phyloP scores from a whole-genome alignment of 306 rosid genomes.

The Lithocarpus polystachyus region DNA sequence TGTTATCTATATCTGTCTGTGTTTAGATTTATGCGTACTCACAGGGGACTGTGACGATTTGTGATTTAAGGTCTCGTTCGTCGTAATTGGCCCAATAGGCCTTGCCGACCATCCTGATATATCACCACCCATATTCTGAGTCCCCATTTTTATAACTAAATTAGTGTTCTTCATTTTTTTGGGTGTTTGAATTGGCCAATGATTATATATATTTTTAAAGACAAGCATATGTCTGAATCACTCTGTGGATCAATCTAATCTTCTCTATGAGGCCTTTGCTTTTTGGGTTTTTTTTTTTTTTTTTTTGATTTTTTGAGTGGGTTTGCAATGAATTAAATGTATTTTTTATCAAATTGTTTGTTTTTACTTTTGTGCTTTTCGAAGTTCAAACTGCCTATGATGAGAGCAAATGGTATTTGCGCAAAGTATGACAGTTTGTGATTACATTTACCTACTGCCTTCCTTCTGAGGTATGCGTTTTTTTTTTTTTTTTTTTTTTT shows the following conservation, averaged over 20 bases:
- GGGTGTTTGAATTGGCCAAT: constrained; percentile 31
- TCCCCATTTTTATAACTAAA: background rate
- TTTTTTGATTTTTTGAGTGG: too few relatives aligned
- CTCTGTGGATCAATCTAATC: constrained; percentile 52
- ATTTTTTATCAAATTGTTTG: too few relatives aligned
- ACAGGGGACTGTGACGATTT: constrained; percentile 64
- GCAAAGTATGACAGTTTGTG: constrained; percentile 28
- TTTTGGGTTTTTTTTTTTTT: too few relatives aligned
- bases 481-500: too few relatives aligned
- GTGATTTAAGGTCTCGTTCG: constrained; percentile 82
- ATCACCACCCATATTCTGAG: constrained; percentile 97
- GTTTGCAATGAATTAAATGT: background rate
- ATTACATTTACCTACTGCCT: constrained; percentile 49
- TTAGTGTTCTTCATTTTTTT: too few relatives aligned
- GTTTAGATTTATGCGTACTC: background rate
- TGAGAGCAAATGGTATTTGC: constrained; percentile 23
- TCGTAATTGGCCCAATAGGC: constrained; percentile 69
- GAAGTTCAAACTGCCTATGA: constrained; percentile 3
- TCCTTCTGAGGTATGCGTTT: constrained; percentile 39
- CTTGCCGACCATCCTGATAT: constrained; percentile 97
- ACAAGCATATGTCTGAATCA: constrained; percentile 93
- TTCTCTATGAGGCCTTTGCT: constrained; percentile 69
- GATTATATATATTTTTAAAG: constrained; percentile 41
- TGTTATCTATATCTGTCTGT: too few relatives aligned
- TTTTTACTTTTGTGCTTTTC: background rate